Base-by-base conservation (phyloP, 108 stramenopile genomes). In the Stephanodiscus triporus region DNA sequence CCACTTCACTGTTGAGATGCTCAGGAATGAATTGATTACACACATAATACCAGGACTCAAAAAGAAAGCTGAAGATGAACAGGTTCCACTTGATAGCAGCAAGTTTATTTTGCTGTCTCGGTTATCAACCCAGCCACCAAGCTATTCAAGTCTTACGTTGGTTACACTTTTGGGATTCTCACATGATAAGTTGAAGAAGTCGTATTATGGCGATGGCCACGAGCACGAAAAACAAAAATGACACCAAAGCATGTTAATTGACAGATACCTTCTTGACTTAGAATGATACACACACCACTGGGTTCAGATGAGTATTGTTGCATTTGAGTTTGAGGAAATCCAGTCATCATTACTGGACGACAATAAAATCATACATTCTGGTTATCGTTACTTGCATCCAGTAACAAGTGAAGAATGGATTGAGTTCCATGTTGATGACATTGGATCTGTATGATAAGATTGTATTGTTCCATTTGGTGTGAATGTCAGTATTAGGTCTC, bases 21-120 rank as follows among this genome's bases (percentile, higher is more conserved):
- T 65, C 22, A 45, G 45, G 45, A 47, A 45, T 48, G 64, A 65
- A 47, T 47, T 65, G 64, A 48, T 37, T 16, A 38, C 26, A n/a
- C n/a, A 38, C n/a, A 38, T 63, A 36, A 37, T 63, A 20, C 36
- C 36, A 34, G n/a, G 16, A 34, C 20, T 30, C 10, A 63, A 38
- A 10, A 50, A 67, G 23, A 10, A 26, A 22, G 29, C 51, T 14
- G 19, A 50, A 20, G 49, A 17, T 20, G 36, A 36, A 36, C 36
- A 36, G 36, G 4, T 36, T 36, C 36, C 36, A 36, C 6, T 20
- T 50, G 49, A 20, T 20, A 50, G 20, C 49, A 50, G 49, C 9
- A 8, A 50, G 36, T 36, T 36, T 36, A 36, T 36, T 36, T 36
- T 36, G 36, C 49, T 20, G 49, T 50, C 49, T 50, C 49, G 49